Conservation (phyloP, 805 yeast genomes). For the Hanseniaspora vineae region DNA sequence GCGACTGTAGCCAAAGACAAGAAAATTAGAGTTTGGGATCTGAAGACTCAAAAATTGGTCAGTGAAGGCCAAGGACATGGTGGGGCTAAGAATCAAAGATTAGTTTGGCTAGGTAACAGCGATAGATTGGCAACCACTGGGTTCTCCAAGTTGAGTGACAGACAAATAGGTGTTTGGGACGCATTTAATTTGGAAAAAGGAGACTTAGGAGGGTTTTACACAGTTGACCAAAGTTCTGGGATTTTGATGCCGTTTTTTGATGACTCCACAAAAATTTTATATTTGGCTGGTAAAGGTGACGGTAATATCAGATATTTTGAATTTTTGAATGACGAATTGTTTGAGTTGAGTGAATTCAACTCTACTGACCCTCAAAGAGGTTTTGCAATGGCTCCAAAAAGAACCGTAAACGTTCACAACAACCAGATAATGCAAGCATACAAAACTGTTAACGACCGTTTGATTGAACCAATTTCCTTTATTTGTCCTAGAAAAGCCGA, state of each 20-base stretch:
- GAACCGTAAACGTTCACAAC: constrained; percentile 62
- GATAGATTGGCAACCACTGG: constrained; percentile 89
- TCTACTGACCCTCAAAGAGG: constrained; percentile 95
- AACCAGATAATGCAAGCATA: constrained; percentile 74
- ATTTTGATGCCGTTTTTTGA: constrained; percentile 87
- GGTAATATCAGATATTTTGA: constrained; percentile 94
- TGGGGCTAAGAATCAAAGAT: constrained; percentile 85
- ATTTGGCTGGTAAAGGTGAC: constrained; percentile 94
- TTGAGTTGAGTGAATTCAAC: constrained; percentile 75
- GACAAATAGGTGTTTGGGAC: constrained; percentile 94
- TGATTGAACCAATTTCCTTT: constrained; percentile 84
- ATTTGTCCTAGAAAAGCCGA: constrained; percentile 91
- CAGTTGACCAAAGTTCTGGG: constrained; percentile 85
- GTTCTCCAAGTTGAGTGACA: constrained; percentile 80
- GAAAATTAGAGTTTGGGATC: constrained; percentile 83
- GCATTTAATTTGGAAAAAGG: constrained; percentile 60
- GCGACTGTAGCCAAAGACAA: constrained; percentile 91
- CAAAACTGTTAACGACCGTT: constrained; percentile 77
- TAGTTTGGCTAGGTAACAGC: constrained; percentile 79
- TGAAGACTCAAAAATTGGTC: constrained; percentile 48
- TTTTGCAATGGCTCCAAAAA: constrained; percentile 78
- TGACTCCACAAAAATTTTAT: constrained; percentile 63
- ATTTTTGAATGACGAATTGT: constrained; percentile 64
- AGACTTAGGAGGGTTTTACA: constrained; percentile 78
- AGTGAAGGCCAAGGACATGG: constrained; percentile 83